Base-by-base conservation (phyloP, 2,329 filamentous ascomycete genomes). In the Cladophialophora bantiana region DNA sequence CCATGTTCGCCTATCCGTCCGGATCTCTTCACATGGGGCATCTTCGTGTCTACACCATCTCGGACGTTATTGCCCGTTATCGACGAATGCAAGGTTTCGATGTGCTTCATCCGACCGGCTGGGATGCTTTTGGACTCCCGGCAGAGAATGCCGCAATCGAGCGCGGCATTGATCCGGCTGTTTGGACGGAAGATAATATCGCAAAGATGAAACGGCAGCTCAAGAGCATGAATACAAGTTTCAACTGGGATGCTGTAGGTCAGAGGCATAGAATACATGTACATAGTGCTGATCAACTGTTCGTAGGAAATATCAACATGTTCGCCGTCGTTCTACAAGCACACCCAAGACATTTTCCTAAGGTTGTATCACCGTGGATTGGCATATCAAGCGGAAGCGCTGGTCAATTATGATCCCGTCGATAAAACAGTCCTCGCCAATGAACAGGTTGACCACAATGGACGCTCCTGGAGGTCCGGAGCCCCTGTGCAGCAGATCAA, bases 1-100 rank as follows among this genome's bases (percentile, higher is more conserved):
- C 93, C 71, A 97, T 97, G 93, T 96, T 96, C 75, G 93, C 93
- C 0, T 97, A 97, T 77, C 93, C 93, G 0, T 96, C 93, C 0
- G 93, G 93, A 35, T 89, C 88, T 35, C 84, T 97, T 34, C 93
- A 97, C 77, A 88, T 96, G 68, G 93, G 93, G 13, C 93, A 97
- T 77, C 82, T 96, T 45, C 89, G 93, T 55, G 92, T 96, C 58
- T 97, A 96, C 81, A 92, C 93, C 42, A 95, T 97, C 70, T 92
- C 93, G 68, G 93, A 97, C 80, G 90, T 94, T 9, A 81, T 96
- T 60, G 88, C 92, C 13, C 86, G 93, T 62, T 96, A 89, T 75
- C 87, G 89, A 73, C 85, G 85, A 32, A 88, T 96, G 80, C 88
- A 89, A 72, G 93, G 93, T 15, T 84, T 88, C 71, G 80, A 90